These are phyloP conservation scores for Thraustochytrium striatum DNA, from an alignment of 352 stramenopile species.

Conservation along the genomic window DNA sequence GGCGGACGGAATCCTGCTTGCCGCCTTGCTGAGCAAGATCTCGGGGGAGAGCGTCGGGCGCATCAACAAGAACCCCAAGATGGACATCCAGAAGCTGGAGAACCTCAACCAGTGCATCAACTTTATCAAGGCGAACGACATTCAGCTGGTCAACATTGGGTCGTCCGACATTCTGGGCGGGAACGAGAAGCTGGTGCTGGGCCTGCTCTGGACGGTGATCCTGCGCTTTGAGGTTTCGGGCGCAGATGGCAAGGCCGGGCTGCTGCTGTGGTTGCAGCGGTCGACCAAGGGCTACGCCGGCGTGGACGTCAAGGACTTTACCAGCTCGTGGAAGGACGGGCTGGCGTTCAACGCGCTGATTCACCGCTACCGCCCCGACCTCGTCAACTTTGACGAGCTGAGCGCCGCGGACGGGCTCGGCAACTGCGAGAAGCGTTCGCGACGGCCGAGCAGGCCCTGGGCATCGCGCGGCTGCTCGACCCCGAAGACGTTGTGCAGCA, in stretches of 20 bases:
- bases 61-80: conserved; percentile 79
- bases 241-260: conserved; percentile 68
- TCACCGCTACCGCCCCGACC: conserved; percentile 75
- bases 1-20: conserved; percentile 74
- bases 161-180: conserved; percentile 82
- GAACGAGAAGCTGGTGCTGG: conserved; percentile 82
- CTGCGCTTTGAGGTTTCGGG: conserved; percentile 82
- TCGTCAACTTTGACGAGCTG: conserved; percentile 70
- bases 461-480: conserved; percentile 77
- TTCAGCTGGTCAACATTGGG: conserved; percentile 82
- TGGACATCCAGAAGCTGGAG: conserved; percentile 87
- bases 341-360: conserved; percentile 83
- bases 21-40: conserved; percentile 79
- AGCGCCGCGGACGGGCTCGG: conserved; percentile 37
- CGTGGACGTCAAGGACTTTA: conserved; percentile 80
- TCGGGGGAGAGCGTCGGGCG: conserved; percentile 50
- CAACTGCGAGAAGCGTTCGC: conserved; percentile 68
- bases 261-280: conserved; percentile 80
- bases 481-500: conserved; percentile 75
- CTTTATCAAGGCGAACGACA: conserved; percentile 77
- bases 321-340: conserved; percentile 72
- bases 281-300: conserved; percentile 74
- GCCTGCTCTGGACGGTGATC: conserved; percentile 86
- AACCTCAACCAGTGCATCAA: conserved; percentile 75
- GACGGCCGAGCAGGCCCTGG: conserved; percentile 72